Conservation (phyloP, 2,329 filamentous ascomycete genomes). For the Nemania sp. region DNA sequence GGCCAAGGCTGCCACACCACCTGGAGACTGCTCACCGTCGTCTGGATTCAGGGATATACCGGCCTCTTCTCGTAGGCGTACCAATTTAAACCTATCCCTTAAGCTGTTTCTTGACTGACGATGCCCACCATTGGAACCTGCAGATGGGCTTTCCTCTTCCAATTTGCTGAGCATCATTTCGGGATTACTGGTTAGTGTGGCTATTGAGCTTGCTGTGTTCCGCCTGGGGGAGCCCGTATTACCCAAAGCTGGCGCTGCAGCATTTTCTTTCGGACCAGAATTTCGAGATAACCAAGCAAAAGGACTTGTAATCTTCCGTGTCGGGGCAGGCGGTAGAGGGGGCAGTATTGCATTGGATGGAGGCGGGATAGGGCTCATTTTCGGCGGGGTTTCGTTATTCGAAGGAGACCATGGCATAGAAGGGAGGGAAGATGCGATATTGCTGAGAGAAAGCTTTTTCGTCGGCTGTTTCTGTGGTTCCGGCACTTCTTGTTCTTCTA, state of each 20-base stretch:
- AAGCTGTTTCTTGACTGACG: conserved; percentile 65
- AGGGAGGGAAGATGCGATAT: conserved; percentile 73
- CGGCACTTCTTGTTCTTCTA: conserved; percentile 39
- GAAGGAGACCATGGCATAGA: conserved; percentile 73
- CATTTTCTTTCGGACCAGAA: conserved; percentile 58
- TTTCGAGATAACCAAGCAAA: conserved; percentile 82
- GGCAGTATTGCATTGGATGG: conserved; percentile 44
- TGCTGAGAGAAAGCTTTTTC: conserved; percentile 67
- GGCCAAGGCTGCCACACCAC: conserved; percentile 37
- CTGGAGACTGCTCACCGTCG: conserved; percentile 56
- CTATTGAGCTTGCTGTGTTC: conserved; percentile 80
- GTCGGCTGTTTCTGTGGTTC: conserved; percentile 47
- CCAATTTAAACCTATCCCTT: conserved; percentile 77
- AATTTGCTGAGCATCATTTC: conserved; percentile 78
- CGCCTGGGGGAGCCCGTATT: conserved; percentile 56
- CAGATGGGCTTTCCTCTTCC: conserved; percentile 69
- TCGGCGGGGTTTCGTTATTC: conserved; percentile 53
- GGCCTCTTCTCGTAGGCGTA: conserved; percentile 75
- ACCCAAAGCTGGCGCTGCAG: conserved; percentile 57
- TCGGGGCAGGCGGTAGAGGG: conserved; percentile 44
- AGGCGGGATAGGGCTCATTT: conserved; percentile 46
- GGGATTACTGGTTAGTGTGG: conserved; percentile 78
- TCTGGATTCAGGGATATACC: conserved; percentile 56
- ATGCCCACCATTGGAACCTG: conserved; percentile 49
- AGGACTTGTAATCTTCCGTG: conserved; percentile 82